A percentile compares a stretch with the other conserved stretches of the same genome.
These are phyloP conservation scores for Blastocystis hominis DNA, from an alignment of 352 stramenopile species.

Conservation along the genomic window DNA sequence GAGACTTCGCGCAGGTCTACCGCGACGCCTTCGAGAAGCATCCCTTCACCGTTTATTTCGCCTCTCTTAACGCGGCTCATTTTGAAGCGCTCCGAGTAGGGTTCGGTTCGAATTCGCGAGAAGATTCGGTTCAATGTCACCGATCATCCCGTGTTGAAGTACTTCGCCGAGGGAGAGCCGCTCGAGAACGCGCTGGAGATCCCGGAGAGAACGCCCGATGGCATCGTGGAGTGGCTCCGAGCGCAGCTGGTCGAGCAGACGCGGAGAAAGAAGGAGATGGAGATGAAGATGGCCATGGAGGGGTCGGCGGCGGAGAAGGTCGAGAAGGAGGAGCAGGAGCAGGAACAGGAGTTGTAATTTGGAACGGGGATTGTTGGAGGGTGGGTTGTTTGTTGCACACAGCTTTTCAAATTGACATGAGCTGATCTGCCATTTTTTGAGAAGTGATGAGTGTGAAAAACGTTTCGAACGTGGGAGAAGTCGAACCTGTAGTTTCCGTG, in stretches of 20 bases:
- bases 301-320: not conserved
- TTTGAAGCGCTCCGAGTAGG: slow-evolving; percentile 22
- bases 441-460: not conserved
- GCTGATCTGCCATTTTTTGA: not conserved
- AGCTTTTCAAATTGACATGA: not conserved
- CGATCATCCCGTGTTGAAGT: slow-evolving; percentile 16
- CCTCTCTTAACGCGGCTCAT: slow-evolving; percentile 7
- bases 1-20: slow-evolving; percentile 32
- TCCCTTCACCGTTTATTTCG: slow-evolving; percentile 14
- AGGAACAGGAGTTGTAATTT: not conserved
- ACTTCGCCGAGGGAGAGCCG: slow-evolving; percentile 14
- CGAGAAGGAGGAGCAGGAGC: not conserved
- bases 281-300: not conserved
- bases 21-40: slow-evolving; percentile 35
- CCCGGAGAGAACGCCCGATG: slow-evolving; percentile 8
- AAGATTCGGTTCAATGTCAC: slow-evolving; percentile 45
- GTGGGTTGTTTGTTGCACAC: not conserved
- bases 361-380: not conserved
- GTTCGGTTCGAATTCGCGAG: not conserved
- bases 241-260: not conserved
- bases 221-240: slow-evolving; percentile 42
- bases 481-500: not conserved
- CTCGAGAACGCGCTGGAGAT: not conserved
- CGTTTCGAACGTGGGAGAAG: not conserved
- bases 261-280: not conserved